A percentile compares a stretch with the other conserved stretches of the same genome.
These are phyloP conservation scores for Trichomonascus vanleenenianus DNA, from an alignment of 805 yeast species.

Conservation along the genomic window DNA sequence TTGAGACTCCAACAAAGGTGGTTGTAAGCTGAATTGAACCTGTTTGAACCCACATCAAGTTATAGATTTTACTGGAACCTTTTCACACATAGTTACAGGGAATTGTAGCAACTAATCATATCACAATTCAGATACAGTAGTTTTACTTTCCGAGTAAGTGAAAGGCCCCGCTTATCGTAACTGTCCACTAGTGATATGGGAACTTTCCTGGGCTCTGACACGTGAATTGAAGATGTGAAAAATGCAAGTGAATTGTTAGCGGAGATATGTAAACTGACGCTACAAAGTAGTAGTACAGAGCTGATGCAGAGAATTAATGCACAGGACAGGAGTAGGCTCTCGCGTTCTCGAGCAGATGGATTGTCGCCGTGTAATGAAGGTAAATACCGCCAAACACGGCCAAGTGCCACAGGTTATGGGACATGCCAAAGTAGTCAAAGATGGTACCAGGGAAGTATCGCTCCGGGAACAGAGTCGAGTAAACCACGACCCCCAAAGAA, in stretches of 20 bases:
- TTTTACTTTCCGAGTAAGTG: no score
- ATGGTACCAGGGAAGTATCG: conserved; percentile 42
- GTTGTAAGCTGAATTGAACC: no score
- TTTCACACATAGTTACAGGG: no score
- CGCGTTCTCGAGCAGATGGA: conserved; percentile 56
- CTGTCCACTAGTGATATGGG: no score
- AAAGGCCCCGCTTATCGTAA: no score
- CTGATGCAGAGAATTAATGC: background rate
- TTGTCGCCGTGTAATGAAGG: conserved; percentile 76
- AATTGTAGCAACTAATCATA: no score
- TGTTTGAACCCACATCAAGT: no score
- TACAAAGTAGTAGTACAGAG: no score
- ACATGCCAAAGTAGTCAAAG: conserved; percentile 58
- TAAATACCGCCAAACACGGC: conserved; percentile 84
- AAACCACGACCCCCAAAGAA: conserved; percentile 73
- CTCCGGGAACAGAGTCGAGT: conserved; percentile 85
- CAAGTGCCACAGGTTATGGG: conserved; percentile 92
- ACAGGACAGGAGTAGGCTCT: conserved; percentile 17
- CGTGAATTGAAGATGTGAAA: background rate
- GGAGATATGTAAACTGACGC: background rate
- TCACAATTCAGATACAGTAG: no score
- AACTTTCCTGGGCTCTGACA: no score
- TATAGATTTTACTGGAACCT: no score
- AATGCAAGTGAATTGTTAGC: background rate
- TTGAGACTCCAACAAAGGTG: no score